A percentile compares a stretch with the other conserved stretches of the same genome.
Conservation (phyloP, 2,329 filamentous ascomycete species). For the Blastomyces silverae region DNA sequence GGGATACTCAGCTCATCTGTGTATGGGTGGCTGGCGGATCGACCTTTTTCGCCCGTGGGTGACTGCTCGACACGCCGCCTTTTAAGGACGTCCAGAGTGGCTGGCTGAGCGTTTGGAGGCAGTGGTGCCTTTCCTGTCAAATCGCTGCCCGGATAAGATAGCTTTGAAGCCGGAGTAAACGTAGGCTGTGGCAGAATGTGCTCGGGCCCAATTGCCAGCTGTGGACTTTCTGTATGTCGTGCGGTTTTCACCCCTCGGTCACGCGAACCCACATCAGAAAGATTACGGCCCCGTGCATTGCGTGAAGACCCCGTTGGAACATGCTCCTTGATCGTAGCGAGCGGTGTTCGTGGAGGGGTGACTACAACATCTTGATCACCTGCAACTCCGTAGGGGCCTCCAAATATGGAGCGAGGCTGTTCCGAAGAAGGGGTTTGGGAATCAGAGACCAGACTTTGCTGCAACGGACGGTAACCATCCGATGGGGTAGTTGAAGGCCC, state of each 20-base stretch:
- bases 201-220: slow-evolving; percentile 38
- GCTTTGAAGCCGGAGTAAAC: slow-evolving; percentile 17
- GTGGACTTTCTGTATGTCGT: slow-evolving; percentile 27
- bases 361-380: slow-evolving; percentile 22
- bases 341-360: slow-evolving; percentile 38
- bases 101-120: slow-evolving; percentile 15
- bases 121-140: slow-evolving; percentile 14
- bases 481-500: neutral
- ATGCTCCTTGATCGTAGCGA: slow-evolving; percentile 50
- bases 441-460: slow-evolving; percentile 15
- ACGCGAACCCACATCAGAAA: slow-evolving; percentile 39
- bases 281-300: slow-evolving; percentile 39
- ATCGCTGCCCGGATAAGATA: neutral
- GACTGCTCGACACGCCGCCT: slow-evolving; percentile 26
- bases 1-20: slow-evolving; percentile 32
- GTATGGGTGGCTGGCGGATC: slow-evolving; percentile 35
- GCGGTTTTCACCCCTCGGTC: slow-evolving; percentile 40
- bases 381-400: slow-evolving; percentile 28
- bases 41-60: slow-evolving; percentile 1
- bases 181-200: slow-evolving; percentile 33
- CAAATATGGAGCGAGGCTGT: slow-evolving; percentile 33
- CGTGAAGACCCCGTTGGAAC: slow-evolving; percentile 40
- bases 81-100: slow-evolving; percentile 26
- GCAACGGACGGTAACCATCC: neutral
- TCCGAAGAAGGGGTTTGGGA: slow-evolving; percentile 29